phyloP scores from a whole-genome alignment of 257 asterid species.

The Penstemon newberryi region DNA sequence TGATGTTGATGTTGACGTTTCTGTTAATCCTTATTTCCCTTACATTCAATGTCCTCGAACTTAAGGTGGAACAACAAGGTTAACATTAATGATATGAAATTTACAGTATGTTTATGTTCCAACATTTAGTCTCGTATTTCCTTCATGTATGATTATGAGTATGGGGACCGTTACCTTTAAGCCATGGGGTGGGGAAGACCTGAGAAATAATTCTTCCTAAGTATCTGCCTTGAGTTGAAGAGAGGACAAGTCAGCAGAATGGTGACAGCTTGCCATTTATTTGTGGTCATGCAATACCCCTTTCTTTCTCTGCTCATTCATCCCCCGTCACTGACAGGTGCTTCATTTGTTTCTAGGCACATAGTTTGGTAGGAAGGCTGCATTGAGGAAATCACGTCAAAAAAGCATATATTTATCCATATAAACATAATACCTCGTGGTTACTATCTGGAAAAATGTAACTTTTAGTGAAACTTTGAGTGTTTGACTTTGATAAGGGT shows the following conservation, averaged over 20 bases:
- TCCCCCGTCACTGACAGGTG: constrained; percentile 12
- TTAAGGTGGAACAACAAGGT: constrained; percentile 16
- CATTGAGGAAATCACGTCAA: too few relatives aligned
- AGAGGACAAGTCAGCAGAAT: constrained; percentile 9
- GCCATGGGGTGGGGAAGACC: background rate
- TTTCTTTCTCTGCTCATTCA: constrained; percentile 4
- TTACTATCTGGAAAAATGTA: background rate
- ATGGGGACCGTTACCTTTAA: background rate
- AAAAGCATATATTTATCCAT: background rate
- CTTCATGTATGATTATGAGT: constrained; percentile 4
- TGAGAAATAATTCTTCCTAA: background rate
- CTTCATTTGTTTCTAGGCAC: background rate
- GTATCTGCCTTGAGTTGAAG: constrained; percentile 4
- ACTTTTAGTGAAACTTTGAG: constrained; percentile 6
- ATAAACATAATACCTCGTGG: background rate
- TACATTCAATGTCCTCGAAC: constrained; percentile 7
- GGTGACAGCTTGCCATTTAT: background rate
- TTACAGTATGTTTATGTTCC: too few relatives aligned
- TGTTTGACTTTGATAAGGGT: constrained; percentile 21
- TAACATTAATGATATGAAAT: constrained; percentile 6
- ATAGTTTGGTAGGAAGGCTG: background rate
- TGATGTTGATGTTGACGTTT: background rate
- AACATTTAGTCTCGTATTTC: background rate
- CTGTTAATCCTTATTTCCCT: constrained; percentile 21
- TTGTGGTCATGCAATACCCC: constrained; percentile 5